These are phyloP conservation scores for Aureobasidium musti DNA, from an alignment of 2,329 filamentous ascomycete species.

Conservation along the genomic window DNA sequence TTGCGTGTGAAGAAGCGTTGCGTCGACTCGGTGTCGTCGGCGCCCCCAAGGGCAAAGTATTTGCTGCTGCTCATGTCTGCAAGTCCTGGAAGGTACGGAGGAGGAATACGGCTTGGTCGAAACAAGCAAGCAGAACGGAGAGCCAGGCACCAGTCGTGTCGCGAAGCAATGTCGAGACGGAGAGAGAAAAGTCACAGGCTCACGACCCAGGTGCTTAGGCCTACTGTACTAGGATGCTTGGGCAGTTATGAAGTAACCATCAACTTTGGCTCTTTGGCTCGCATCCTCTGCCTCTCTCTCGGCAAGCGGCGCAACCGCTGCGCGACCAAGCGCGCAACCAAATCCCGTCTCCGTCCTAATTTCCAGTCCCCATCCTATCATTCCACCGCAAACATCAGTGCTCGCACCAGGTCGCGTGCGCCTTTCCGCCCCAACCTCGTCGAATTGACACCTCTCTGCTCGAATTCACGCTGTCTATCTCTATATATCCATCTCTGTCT, in stretches of 20 bases:
- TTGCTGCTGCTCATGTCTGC: conserved; percentile 15
- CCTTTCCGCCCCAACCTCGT: too few relatives aligned
- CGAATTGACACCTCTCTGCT: neutral
- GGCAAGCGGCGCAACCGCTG: conserved; percentile 16
- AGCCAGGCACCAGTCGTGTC: neutral
- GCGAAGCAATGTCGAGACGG: neutral
- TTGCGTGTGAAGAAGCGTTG: conserved; percentile 47
- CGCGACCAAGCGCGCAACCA: neutral
- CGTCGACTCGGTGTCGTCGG: conserved; percentile 35
- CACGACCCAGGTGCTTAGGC: conserved; percentile 5
- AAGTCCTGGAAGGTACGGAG: neutral
- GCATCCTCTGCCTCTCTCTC: too few relatives aligned
- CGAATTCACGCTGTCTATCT: neutral
- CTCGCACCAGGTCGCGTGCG: neutral
- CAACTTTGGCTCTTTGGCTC: conserved; percentile 14
- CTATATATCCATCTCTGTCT: neutral
- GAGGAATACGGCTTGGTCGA: neutral
- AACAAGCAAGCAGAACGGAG: too few relatives aligned
- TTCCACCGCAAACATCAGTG: neutral
- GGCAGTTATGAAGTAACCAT: conserved; percentile 24
- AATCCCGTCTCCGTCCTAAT: conserved; percentile 9
- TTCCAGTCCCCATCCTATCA: neutral
- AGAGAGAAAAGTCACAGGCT: conserved; percentile 12
- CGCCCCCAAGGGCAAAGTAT: conserved; percentile 33
- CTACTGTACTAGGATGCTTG: neutral